Evolutionary conservation across 2,329 filamentous ascomycete genomes (phyloP).

Genomic region (Colletotrichum lini): DNA sequence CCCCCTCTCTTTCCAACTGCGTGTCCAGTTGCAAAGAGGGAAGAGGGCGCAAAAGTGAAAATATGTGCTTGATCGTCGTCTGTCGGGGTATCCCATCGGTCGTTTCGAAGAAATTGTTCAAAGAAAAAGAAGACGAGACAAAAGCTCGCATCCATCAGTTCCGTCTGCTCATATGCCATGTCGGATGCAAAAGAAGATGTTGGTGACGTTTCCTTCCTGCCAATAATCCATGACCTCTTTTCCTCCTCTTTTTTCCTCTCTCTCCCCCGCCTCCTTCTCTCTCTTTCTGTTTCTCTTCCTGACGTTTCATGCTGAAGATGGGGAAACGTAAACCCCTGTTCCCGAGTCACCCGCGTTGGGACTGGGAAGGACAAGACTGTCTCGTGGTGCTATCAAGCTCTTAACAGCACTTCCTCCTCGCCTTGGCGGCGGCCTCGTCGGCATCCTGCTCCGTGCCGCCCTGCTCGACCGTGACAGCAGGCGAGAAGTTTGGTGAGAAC

Average conservation of each 20-base stretch:
- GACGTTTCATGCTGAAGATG: background rate
- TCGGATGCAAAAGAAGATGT: conserved; percentile 5
- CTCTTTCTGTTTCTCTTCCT: background rate
- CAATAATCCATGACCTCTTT: background rate
- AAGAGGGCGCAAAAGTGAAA: background rate
- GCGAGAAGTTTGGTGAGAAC: conserved; percentile 68
- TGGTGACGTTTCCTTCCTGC: background rate
- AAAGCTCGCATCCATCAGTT: background rate
- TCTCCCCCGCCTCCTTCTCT: background rate
- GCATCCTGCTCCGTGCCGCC: conserved; percentile 49
- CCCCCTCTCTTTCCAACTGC: background rate
- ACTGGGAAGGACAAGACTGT: background rate
- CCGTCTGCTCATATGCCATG: conserved; percentile 13
- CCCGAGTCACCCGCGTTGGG: background rate
- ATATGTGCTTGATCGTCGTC: conserved; percentile 1
- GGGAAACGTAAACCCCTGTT: background rate
- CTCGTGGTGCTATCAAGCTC: conserved; percentile 36
- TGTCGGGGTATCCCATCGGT: conserved; percentile 1
- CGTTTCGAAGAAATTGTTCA: too few species aligned
- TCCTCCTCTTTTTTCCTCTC: background rate
- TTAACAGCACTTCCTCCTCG: conserved; percentile 49
- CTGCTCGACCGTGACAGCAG: conserved; percentile 64
- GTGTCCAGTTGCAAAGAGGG: background rate
- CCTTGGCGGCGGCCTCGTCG: conserved; percentile 41
- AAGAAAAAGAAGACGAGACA: too few species aligned